phyloP scores from a whole-genome alignment of 495 filamentous ascomycete species.

The Parachaetomium inaequale region DNA sequence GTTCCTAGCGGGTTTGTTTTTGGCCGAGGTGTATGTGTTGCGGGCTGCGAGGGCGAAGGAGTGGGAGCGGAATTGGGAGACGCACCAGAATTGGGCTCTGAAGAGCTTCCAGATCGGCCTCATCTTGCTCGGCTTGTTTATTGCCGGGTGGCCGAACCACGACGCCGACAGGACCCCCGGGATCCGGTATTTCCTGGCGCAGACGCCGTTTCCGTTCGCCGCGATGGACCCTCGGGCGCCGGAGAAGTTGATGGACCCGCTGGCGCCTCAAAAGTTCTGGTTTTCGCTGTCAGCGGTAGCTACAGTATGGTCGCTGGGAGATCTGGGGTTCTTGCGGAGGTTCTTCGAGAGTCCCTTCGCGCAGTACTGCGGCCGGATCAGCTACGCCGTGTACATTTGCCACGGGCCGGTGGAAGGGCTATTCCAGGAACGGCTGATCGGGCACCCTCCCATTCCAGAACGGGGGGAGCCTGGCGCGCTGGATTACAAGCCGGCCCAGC shows the following conservation, averaged over 20 bases:
- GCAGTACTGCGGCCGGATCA: constrained; percentile 61
- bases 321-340: constrained; percentile 46
- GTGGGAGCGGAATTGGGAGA: constrained; percentile 13
- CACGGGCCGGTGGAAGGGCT: constrained; percentile 56
- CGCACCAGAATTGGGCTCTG: constrained; percentile 6
- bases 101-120: constrained; percentile 29
- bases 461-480: constrained; percentile 21
- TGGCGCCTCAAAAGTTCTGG: constrained; percentile 51
- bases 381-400: constrained; percentile 58
- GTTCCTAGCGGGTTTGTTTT: constrained; percentile 57
- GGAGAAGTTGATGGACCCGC: constrained; percentile 40
- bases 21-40: constrained; percentile 54
- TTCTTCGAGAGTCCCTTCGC: constrained; percentile 55
- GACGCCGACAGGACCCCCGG: constrained; percentile 37
- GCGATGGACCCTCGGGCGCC: constrained; percentile 31
- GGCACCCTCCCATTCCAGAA: constrained; percentile 20
- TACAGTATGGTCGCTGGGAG: constrained; percentile 54
- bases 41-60: constrained; percentile 22
- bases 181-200: constrained; percentile 31
- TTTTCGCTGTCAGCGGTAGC: constrained; percentile 53
- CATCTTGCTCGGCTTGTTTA: constrained; percentile 39
- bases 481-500: constrained; percentile 27
- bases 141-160: constrained; percentile 44
- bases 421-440: constrained; percentile 47
- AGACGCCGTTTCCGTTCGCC: constrained; percentile 38